Percentiles rank a stretch among this genome's conserved stretches.
These are phyloP conservation scores for Panellus pusillus DNA, from an alignment of 768 basidiomycete species.

Conservation along the genomic window DNA sequence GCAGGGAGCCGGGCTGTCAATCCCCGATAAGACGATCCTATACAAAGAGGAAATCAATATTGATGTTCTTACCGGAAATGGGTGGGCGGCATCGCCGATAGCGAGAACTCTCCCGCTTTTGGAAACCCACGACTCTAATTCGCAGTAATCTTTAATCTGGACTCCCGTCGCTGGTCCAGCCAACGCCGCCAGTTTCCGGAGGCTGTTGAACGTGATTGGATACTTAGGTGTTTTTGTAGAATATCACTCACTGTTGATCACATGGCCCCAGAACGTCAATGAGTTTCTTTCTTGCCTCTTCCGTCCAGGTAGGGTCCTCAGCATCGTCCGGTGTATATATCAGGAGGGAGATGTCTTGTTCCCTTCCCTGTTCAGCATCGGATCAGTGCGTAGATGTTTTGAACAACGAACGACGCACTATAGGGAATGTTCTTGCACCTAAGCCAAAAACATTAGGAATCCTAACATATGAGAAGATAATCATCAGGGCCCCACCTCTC, in stretches of 20 bases:
- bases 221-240: background rate
- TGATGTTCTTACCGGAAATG: slow-evolving; percentile 6
- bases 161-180: slow-evolving; percentile 1
- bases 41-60: no score
- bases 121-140: slow-evolving; percentile 12
- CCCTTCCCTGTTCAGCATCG: background rate
- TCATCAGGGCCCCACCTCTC: background rate
- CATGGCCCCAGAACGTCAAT: slow-evolving; percentile 5
- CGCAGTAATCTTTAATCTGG: background rate
- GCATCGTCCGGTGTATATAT: slow-evolving; percentile 3
- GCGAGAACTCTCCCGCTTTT: slow-evolving; percentile 8
- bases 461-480: background rate
- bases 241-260: background rate
- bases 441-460: no score
- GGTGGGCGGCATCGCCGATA: slow-evolving; percentile 14
- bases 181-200: background rate
- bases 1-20: background rate
- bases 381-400: background rate
- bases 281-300: background rate
- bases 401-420: background rate
- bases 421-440: background rate
- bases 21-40: no score
- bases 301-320: background rate
- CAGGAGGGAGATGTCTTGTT: background rate
- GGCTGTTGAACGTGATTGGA: background rate